A percentile compares a stretch with the other conserved stretches of the same genome.
phyloP scores from a whole-genome alignment of 257 asterid genomes.

The Petunia axillaris region DNA sequence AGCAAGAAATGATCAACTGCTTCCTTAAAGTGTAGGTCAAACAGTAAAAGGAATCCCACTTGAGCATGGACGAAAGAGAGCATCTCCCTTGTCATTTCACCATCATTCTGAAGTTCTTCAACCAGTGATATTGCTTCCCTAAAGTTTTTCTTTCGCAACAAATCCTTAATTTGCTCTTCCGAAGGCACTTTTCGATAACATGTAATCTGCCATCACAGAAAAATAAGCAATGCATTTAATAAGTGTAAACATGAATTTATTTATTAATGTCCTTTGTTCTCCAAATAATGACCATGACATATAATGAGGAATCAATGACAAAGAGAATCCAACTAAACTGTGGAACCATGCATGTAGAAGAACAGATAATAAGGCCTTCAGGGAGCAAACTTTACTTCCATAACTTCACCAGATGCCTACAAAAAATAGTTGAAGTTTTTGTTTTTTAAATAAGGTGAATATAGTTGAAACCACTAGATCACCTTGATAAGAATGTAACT shows the following conservation, averaged over 20 bases:
- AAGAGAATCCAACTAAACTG: not conserved
- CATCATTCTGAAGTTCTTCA: constrained; percentile 84
- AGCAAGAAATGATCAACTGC: constrained; percentile 94
- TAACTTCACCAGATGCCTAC: not conserved
- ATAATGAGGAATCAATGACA: not conserved
- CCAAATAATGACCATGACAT: constrained; percentile 8
- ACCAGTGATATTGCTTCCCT: constrained; percentile 80
- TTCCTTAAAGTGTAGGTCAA: constrained; percentile 88
- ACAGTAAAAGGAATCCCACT: constrained; percentile 91
- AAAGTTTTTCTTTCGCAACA: constrained; percentile 77
- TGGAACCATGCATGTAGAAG: constrained; percentile 4
- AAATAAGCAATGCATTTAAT: constrained; percentile 3
- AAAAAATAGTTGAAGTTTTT: not conserved
- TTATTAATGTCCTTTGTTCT: not conserved
- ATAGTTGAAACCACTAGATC: not conserved
- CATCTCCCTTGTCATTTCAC: constrained; percentile 83
- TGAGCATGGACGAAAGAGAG: constrained; percentile 88
- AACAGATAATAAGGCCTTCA: not conserved
- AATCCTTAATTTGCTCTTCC: constrained; percentile 86
- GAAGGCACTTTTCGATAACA: constrained; percentile 82
- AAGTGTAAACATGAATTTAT: not conserved
- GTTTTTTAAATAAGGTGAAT: not conserved
- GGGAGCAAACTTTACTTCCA: not conserved
- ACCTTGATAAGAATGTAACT: not conserved
- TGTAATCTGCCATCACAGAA: constrained; percentile 59